Evolutionary conservation across 495 filamentous ascomycete species (phyloP), one percentile per base, ranked within the genome.

Genomic region (Neurospora sp.): DNA sequence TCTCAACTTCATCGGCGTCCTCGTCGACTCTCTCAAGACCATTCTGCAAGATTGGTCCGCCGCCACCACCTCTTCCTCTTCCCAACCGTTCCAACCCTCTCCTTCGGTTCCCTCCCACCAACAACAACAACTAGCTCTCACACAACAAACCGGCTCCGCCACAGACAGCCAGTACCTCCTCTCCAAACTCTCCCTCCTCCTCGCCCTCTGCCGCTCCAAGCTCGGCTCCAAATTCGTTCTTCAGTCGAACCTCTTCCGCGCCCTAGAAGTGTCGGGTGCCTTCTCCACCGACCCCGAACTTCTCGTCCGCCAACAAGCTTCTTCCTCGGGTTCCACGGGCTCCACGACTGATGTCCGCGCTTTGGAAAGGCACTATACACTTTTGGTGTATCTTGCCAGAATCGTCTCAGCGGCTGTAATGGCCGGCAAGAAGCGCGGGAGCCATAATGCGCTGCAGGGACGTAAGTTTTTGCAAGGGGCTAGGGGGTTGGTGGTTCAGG

Each of bases 231-330:
- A 88, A 40, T 89, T 91, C 70, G 89, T 98, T 42, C 85, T 97
- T 16, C 93, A 94, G 72, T 90, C 92, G 22, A 94, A 95, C 70
- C 87, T 99, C n/a, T 96, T 99, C 84, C 87, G 90, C 70, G 86
- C 92, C 0, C 85, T 97, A 35, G 91, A 90, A 27, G 87, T 91
- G 35, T 96, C 94, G 4, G 86, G 88, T 11, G 84, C 97, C 14
- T 98, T 98, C 79, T 87, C 89, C n/a, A 90, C 90, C 31, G 96
- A 99, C 81, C 95, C 96, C 6, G 96, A 99, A 80, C 88, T 98
- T 35, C 14, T 65, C 22, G 53, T 65, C 27, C 27, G 27, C 27
- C 27, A 31, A 31, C 27, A 31, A 22, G 11, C 46, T 61, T 69
- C 37, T 20, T n/a, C 53, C 11, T 8, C 53, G 5, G 53, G 53